Base-by-base conservation (phyloP, 306 rosid species). In the Corylus avellana region DNA sequence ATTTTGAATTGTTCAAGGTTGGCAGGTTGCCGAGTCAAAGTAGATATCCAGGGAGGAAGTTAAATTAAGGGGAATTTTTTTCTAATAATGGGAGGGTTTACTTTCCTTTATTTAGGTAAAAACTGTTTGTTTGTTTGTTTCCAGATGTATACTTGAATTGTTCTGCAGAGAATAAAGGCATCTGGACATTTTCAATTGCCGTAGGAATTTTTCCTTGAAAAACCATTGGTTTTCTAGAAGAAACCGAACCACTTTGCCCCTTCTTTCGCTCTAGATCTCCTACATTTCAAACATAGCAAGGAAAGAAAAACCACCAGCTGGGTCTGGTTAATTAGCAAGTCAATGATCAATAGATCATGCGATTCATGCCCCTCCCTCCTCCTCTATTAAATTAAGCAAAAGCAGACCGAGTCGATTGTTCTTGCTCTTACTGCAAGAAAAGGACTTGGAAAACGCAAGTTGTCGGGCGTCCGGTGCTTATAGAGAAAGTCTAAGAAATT, bases 371-470 rank as follows among this genome's bases (percentile, higher is more conserved):
- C 74, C 81, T 73, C 72, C 74, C 69, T 79, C 81, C 76, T 73
- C 79, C 81, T 69, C 80, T 80, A 77, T 75, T 72, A 59, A 42
- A 42, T 42, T 42, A 86, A 77, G 86, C 56, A 76, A 86, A 88
- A 90, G 54, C 82, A 75, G 70, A 49, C 69, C 74, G 62, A 64
- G 58, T 81, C 64, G 70, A 18, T 69, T 76, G 75, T 29, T 62
- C 82, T 86, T 85, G 83, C 87, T 77, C 75, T 73, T 42, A 80
- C 63, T 59, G 81, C 79, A 90, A 89, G 91, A 82, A 85, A 86
- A 70, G 74, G 61, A 73, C 82, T 70, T 50, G 4, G 16, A 81
- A 78, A 75, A 75, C 22, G n/a, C 67, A 79, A 67, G 74, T 53
- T 20, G 66, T 7, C 70, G 32, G 73, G 76, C n/a, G 69, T 48